Evolutionary conservation across 306 rosid genomes (phyloP), one percentile per base, ranked within the genome.

Genomic region (Lathyrus oleraceus): DNA sequence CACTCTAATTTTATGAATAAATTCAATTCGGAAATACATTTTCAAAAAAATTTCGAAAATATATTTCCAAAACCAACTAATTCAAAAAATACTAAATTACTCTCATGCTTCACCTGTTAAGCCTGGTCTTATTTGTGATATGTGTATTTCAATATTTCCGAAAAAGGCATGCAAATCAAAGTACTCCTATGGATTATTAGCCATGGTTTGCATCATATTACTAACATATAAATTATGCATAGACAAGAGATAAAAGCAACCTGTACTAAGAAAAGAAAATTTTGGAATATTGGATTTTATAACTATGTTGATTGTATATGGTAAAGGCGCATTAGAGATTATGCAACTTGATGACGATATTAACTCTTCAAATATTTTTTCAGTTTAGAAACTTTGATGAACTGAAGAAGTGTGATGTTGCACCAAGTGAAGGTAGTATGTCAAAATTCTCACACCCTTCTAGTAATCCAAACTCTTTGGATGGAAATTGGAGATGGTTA

Each of bases 361-460:
- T 5, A 89, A 61, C 52, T 74, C 79, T n/a, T 81, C 65, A 11
- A 84, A 64, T 8, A 80, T 28, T 1, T 71, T 67, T 15, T 85
- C 88, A 2, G 35, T 86, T 1, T 82, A 84, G 75, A 65, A 66
- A 16, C 28, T 11, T 61, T 0, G 65, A 20, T 57, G 89, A 87
- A n/a, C 1, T 23, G 61, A 76, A 79, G 62, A 89, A 79, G 1
- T 9, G 30, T 1, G 15, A 0, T 1, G 65, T 35, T 3, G 16
- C 16, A 32, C 16, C 74, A 6, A 66, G 61, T 23, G 92, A 81
- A 77, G 88, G 87, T 8, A 89, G 32, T 74, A 56, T 76, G 23
- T 89, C 92, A 23, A 91, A 77, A 80, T 84, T 89, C 68, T 91
- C 97, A 21, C 81, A 89, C 30, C 88, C 91, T 2, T 69, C 21